Percentiles rank a stretch among this genome's conserved stretches.
Conservation (phyloP, 805 yeast species). For the Candida dendrica region DNA sequence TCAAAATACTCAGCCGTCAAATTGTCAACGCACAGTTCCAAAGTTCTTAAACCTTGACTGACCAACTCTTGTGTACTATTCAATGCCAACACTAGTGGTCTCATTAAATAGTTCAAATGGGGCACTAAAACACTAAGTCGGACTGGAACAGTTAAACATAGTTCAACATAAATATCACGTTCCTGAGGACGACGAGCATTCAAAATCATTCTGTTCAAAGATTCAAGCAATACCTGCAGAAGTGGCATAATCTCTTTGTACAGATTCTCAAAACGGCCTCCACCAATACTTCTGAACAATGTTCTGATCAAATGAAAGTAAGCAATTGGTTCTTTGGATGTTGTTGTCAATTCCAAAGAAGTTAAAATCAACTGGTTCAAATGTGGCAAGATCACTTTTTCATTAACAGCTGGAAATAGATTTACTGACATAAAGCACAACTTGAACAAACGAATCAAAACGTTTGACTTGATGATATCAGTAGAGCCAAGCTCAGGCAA, state of each 20-base stretch:
- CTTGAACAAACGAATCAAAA: conserved; percentile 80
- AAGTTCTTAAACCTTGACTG: conserved; percentile 88
- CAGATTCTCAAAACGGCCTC: conserved; percentile 89
- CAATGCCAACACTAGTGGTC: conserved; percentile 85
- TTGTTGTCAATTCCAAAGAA: conserved; percentile 71
- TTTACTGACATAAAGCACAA: conserved; percentile 94
- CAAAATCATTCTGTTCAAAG: conserved; percentile 73
- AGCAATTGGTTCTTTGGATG: conserved; percentile 84
- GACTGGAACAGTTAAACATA: conserved; percentile 94
- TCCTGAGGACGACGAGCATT: conserved; percentile 86
- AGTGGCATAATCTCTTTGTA: conserved; percentile 92
- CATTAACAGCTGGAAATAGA: conserved; percentile 81
- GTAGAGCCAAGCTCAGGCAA: conserved; percentile 75
- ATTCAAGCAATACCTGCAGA: conserved; percentile 77
- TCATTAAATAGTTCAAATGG: conserved; percentile 78
- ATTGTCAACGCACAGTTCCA: conserved; percentile 93
- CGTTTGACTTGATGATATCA: conserved; percentile 69
- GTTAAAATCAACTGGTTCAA: conserved; percentile 75
- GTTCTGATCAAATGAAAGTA: conserved; percentile 86
- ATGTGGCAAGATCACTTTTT: conserved; percentile 82
- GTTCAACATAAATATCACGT: conserved; percentile 88
- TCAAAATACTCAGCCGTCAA: conserved; percentile 94
- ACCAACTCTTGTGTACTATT: conserved; percentile 88
- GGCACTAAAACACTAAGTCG: conserved; percentile 91
- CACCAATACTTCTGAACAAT: conserved; percentile 89